These are phyloP conservation scores for Hanseniaspora hatyaiensis DNA, from an alignment of 805 yeast species.

Conservation along the genomic window DNA sequence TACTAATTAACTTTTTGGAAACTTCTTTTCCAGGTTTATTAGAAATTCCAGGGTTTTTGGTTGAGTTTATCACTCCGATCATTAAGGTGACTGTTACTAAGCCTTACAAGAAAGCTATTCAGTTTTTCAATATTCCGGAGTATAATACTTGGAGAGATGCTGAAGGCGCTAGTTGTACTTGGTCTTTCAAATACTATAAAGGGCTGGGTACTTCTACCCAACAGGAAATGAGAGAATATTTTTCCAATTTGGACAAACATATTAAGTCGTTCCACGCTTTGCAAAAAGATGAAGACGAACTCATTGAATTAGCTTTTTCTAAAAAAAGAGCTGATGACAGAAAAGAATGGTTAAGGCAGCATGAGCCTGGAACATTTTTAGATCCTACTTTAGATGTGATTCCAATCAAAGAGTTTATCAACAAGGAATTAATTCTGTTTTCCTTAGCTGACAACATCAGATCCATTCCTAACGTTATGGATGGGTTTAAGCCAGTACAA, in stretches of 20 bases:
- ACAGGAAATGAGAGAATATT: slow-evolving; percentile 77
- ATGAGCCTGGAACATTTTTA: slow-evolving; percentile 79
- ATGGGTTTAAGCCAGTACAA: slow-evolving; percentile 95
- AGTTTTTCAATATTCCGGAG: slow-evolving; percentile 92
- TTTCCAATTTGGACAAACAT: slow-evolving; percentile 72
- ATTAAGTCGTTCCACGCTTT: slow-evolving; percentile 73
- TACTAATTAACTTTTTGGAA: slow-evolving; percentile 84
- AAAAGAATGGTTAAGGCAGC: slow-evolving; percentile 91
- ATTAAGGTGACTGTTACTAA: slow-evolving; percentile 72
- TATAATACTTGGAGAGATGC: slow-evolving; percentile 85
- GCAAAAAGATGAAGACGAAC: slow-evolving; percentile 61
- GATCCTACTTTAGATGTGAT: slow-evolving; percentile 66
- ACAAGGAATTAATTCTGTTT: slow-evolving; percentile 85
- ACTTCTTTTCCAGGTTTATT: slow-evolving; percentile 88
- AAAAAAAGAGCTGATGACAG: slow-evolving; percentile 94
- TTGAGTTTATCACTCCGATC: slow-evolving; percentile 93
- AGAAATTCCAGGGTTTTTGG: slow-evolving; percentile 78
- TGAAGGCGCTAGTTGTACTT: slow-evolving; percentile 61
- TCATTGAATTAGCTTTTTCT: slow-evolving; percentile 85
- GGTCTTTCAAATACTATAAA: slow-evolving; percentile 92
- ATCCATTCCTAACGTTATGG: slow-evolving; percentile 86
- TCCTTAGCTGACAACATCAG: slow-evolving; percentile 94
- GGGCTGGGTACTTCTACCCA: slow-evolving; percentile 94
- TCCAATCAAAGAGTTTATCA: slow-evolving; percentile 87
- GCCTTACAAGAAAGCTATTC: slow-evolving; percentile 47